Percentiles rank a stretch among this genome's conserved stretches.
Conservation (phyloP, 2,329 filamentous ascomycete genomes). For the Purpureocillium lavendulum region DNA sequence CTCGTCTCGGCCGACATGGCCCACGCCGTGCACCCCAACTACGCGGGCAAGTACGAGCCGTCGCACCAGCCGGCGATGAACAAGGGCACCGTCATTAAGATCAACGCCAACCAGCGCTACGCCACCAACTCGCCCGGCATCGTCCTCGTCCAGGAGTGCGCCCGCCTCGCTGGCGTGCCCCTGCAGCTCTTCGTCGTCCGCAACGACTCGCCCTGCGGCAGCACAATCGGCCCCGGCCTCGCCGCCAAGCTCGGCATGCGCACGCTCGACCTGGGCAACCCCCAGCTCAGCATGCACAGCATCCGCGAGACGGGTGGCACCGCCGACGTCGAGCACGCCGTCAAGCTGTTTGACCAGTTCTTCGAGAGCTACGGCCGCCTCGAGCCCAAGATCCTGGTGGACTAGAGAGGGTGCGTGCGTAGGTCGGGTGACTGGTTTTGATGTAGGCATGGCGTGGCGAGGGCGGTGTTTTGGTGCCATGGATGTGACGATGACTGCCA, state of each 20-base stretch:
- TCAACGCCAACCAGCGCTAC: conserved; percentile 96
- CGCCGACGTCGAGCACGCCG: conserved; percentile 77
- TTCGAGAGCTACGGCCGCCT: conserved; percentile 76
- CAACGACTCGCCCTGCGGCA: conserved; percentile 91
- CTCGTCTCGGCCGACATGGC: conserved; percentile 97
- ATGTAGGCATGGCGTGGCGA: conserved; percentile 3
- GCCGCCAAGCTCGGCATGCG: conserved; percentile 77
- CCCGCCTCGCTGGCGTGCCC: conserved; percentile 65
- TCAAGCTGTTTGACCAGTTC: conserved; percentile 81
- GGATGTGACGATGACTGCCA: no score
- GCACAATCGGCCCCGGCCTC: conserved; percentile 96
- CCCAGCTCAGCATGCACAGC: conserved; percentile 93
- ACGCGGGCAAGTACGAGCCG: conserved; percentile 80
- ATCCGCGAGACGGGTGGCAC: conserved; percentile 89
- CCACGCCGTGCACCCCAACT: conserved; percentile 93
- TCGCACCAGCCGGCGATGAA: conserved; percentile 94
- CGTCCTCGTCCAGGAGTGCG: conserved; percentile 82
- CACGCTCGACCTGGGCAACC: conserved; percentile 88
- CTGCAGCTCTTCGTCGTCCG: conserved; percentile 93
- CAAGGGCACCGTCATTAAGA: conserved; percentile 91
- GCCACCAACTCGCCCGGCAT: conserved; percentile 95
- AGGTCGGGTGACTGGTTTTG: not conserved
- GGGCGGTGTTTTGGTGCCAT: not conserved
- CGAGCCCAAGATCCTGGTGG: conserved; percentile 75
- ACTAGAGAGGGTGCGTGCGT: conserved; percentile 35